Evolutionary conservation across 441 rosid genomes (phyloP), one percentile per base, ranked within the genome.

Genomic region (Arabidopsis lyrata): DNA sequence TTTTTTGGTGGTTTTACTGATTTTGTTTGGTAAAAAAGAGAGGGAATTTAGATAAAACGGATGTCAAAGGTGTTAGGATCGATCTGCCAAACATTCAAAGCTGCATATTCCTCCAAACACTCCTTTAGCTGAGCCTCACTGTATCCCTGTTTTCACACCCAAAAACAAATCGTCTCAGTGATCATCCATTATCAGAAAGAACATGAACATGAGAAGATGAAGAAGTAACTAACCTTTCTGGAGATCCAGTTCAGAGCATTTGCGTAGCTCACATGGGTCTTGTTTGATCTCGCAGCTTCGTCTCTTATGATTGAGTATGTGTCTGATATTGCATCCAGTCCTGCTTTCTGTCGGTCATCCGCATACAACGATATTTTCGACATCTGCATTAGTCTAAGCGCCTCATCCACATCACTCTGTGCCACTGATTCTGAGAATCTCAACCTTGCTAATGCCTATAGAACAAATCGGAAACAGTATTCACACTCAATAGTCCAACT

Each of bases 61-160:
- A 93, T 92, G 79, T 96, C 97, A 75, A 96, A 96, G 73, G 97
- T 87, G 83, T 84, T 80, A 49, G 96, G 98, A 82, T 91, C 97
- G 70, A 96, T 93, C 86, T 90, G 98, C 98, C 98, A 96, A 66
- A 96, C 98, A 38, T 96, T 96, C 62, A 96, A 76, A 50, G 97
- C 87, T 39, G 99, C 97, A 73, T 96, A 93, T 83, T 96, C 98
- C 88, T 96, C 99, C 59, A 92, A 81, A 79, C 99, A 93, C 77
- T 96, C 98, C 75, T 93, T 96, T 84, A 96, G 81, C 83, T 96
- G 99, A 39, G 98, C 97, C 82, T 96, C 99, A 48, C 96, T 96
- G 68, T 96, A 93, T 70, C 99, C 99, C 99, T 96, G 96, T 77
- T 78, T 42, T 73, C 56, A 82, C 31, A 82, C 29, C 56, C 63